Evolutionary conservation across 768 basidiomycete species (phyloP).

Genomic region (Mrakia gelida): DNA sequence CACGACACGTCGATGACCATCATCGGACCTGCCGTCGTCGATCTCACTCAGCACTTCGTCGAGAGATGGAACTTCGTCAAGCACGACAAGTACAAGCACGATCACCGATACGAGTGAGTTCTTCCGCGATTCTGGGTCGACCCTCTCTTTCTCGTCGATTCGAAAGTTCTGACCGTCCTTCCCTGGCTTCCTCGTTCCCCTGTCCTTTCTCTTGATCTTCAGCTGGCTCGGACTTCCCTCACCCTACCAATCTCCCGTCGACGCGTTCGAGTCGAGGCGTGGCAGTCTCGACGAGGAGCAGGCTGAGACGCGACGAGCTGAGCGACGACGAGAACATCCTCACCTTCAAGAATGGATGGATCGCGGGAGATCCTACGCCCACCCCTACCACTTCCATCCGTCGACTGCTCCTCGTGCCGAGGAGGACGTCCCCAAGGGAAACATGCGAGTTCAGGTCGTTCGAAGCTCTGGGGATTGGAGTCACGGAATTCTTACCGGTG

Average conservation of each 20-base stretch:
- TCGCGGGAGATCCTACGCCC: conserved; percentile 40
- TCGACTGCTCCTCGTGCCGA: conserved; percentile 39
- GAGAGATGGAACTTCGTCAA: conserved; percentile 81
- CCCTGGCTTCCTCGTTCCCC: too few relatives aligned
- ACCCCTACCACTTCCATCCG: conserved; percentile 45
- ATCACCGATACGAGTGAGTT: conserved; percentile 39
- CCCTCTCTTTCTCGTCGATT: too few relatives aligned
- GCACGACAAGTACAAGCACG: conserved; percentile 58
- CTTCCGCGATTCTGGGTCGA: too few relatives aligned
- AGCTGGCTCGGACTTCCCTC: conserved; percentile 43
- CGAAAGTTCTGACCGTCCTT: too few relatives aligned
- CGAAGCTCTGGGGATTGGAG: conserved; percentile 91
- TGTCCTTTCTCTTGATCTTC: too few relatives aligned
- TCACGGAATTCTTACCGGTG: conserved; percentile 72
- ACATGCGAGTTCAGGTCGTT: conserved; percentile 71
- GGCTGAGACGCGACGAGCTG: conserved; percentile 38
- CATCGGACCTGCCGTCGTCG: conserved; percentile 74
- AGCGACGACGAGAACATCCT: conserved; percentile 40
- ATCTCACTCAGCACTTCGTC: conserved; percentile 86
- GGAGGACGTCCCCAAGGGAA: conserved; percentile 45
- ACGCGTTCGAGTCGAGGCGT: conserved; percentile 2
- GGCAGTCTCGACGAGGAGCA: conserved; percentile 33
- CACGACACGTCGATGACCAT: conserved; percentile 85
- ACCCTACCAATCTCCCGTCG: conserved; percentile 22
- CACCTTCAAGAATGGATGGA: conserved; percentile 37